Base-by-base conservation (phyloP, 2,329 filamentous ascomycete species). In the Leptographium procerum region DNA sequence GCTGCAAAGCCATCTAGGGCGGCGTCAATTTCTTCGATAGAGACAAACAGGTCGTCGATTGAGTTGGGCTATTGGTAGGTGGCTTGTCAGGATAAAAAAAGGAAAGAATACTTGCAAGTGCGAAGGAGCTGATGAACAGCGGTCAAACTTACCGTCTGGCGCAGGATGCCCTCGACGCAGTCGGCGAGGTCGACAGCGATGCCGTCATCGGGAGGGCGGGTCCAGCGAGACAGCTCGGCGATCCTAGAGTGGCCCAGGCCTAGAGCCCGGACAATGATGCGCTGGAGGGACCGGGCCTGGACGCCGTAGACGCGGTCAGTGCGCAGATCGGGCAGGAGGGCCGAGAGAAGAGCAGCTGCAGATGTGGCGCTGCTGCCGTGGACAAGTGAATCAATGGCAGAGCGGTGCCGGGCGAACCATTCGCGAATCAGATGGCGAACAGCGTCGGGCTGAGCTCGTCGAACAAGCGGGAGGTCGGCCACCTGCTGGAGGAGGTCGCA, bases 221-320 rank as follows among this genome's bases (percentile, higher is more conserved):
- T 77, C 77, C 88, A 92, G 63, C 77, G 74, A 36, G 81, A 73
- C 13, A 96, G 75, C 51, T 88, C 79, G 16, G 73, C 71, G 31
- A 79, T 75, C 16, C 88, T 80, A 3, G 79, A 82, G 3, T 74
- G 71, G 1, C 86, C 84, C 28, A 95, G 76, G 5, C 78, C 70
- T n/a, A 92, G 75, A 24, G 82, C 81, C 34, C 84, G 80, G 3
- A 78, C 81, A 19, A 96, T 77, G n/a, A 89, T 80, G 56, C 78
- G 82, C 58, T 85, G 81, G 0, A 96, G 75, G 0, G 74, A 77
- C 10, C 72, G 67, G 7, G 81, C 74, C 66, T 88, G 82, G 1
- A 95, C 75, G 43, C 77, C 80, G 68, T 91, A 95, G 2, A 92
- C 87, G 31, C 89, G 81, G 67, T 95, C 90, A 3, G 83, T 85